Base-by-base conservation (phyloP, 2,329 filamentous ascomycete species). In the Drechslera avenae region DNA sequence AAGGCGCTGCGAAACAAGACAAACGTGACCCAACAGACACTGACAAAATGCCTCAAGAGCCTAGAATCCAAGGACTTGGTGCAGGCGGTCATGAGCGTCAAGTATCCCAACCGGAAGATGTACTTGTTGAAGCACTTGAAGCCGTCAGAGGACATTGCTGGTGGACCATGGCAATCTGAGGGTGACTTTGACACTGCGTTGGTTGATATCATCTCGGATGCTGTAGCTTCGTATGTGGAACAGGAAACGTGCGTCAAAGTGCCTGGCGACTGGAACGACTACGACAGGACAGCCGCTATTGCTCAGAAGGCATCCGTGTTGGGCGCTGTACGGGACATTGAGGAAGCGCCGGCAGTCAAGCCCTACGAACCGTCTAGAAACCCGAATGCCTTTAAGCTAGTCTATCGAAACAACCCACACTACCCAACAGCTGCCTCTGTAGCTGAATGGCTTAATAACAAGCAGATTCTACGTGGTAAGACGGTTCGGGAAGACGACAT, bases 91-190 rank as follows among this genome's bases (percentile, higher is more conserved):
- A 94, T 93, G 76, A 94, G 88, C 73, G 91, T 96, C 75, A 91
- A 96, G 76, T 87, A 89, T 68, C 90, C 91, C 21, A 89, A 87
- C 60, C 89, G 94, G 71, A 96, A 96, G 76, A 96, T 96, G 83
- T 99, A 94, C 80, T 96, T 99, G 82, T 87, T 96, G 67, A 85
- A 87, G 46, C 87, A 87, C 56, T 83, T 99, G 54, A 85, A 86
- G 9, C 93, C 94, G 0, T 90, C 88, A 46, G 92, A 97, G 56
- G 89, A 94, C 55, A 90, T 95, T 39, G 96, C 91, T 0, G 94
- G 94, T 39, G 94, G 94, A 1, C 89, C 91, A 7, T 99, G 93
- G 90, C 97, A 94, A 73, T 92, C 90, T 6, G 91, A 96, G 57
- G 90, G 91, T 44, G 89, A 92, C 59, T 82, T 97, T 10, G 94